Percentiles rank a stretch among this genome's conserved stretches.
phyloP scores from a whole-genome alignment of 495 filamentous ascomycete genomes.

The Aspergillus mulundensis region DNA sequence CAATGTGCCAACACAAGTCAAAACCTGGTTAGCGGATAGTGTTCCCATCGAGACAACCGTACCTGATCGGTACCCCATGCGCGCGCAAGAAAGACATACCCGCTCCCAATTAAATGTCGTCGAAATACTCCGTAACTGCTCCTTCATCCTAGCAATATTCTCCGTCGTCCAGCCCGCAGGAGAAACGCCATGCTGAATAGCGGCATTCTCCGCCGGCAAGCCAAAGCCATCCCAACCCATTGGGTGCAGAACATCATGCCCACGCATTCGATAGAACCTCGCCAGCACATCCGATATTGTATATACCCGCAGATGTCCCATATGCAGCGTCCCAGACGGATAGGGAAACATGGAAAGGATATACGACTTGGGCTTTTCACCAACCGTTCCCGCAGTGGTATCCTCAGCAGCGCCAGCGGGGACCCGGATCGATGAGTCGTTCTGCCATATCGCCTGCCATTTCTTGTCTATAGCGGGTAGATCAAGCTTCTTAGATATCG shows the following conservation, averaged over 20 bases:
- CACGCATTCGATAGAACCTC: constrained; percentile 71
- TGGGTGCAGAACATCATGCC: constrained; percentile 72
- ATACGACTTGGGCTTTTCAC: constrained; percentile 57
- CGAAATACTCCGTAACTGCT: constrained; percentile 71
- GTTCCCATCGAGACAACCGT: background rate
- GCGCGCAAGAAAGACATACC: constrained; percentile 43
- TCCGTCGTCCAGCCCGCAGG: constrained; percentile 72
- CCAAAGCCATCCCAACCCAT: constrained; percentile 97
- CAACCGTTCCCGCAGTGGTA: background rate
- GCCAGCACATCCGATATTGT: constrained; percentile 85
- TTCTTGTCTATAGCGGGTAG: constrained; percentile 64
- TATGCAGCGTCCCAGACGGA: constrained; percentile 82
- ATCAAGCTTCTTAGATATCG: constrained; percentile 44
- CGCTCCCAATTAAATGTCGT: constrained; percentile 77
- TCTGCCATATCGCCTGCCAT: constrained; percentile 63
- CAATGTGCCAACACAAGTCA: background rate
- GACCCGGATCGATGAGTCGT: constrained; percentile 10
- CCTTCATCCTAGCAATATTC: constrained; percentile 82
- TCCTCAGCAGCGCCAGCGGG: constrained; percentile 1
- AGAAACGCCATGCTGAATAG: constrained; percentile 79
- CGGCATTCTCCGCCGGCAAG: constrained; percentile 86
- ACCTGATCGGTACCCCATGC: background rate
- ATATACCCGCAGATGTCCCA: constrained; percentile 86
- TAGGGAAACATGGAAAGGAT: constrained; percentile 92
- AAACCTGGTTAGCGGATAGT: constrained; percentile 8